Conservation (phyloP, 2,329 filamentous ascomycete genomes). For the Rhynchosporium agropyri region DNA sequence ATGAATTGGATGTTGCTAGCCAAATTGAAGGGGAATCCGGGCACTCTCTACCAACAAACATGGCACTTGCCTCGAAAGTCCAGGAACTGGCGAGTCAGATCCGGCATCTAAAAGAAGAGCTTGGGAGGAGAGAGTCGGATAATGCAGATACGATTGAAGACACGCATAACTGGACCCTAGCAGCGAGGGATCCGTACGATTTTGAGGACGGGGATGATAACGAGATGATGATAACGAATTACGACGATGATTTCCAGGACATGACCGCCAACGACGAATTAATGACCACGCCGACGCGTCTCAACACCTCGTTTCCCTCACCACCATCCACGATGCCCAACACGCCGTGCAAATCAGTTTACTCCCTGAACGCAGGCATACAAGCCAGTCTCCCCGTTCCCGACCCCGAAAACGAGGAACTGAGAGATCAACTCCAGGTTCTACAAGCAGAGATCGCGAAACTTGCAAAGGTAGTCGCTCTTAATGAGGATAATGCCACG, state of each 20-base stretch:
- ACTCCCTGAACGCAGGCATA: slow-evolving; percentile 29
- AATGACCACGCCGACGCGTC: slow-evolving; percentile 36
- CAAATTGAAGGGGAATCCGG: slow-evolving; percentile 39
- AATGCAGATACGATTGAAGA: slow-evolving; percentile 14
- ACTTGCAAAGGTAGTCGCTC: slow-evolving; percentile 35
- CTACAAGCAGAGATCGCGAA: slow-evolving; percentile 36
- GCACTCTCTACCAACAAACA: slow-evolving; percentile 22
- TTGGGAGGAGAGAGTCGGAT: slow-evolving; percentile 33
- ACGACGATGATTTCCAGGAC: slow-evolving; percentile 33
- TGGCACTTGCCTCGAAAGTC: slow-evolving; percentile 31
- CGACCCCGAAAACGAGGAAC: slow-evolving; percentile 34
- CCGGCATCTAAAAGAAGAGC: slow-evolving; percentile 34
- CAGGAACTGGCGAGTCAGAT: slow-evolving; percentile 40
- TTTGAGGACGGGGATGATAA: slow-evolving; percentile 40
- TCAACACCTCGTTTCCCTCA: slow-evolving; percentile 40
- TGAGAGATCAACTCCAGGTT: slow-evolving; percentile 35
- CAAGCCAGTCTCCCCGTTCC: slow-evolving; percentile 30
- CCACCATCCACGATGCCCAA: slow-evolving; percentile 41
- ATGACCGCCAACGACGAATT: slow-evolving; percentile 33
- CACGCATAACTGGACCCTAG: slow-evolving; percentile 52
- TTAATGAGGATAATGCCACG: slow-evolving; percentile 35
- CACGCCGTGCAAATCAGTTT: slow-evolving; percentile 34
- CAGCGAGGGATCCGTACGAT: slow-evolving; percentile 50
- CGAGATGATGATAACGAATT: slow-evolving; percentile 45
- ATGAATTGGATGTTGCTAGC: slow-evolving; percentile 38